phyloP scores from a whole-genome alignment of 2,329 filamentous ascomycete genomes.

The Fusarium bactridioides region DNA sequence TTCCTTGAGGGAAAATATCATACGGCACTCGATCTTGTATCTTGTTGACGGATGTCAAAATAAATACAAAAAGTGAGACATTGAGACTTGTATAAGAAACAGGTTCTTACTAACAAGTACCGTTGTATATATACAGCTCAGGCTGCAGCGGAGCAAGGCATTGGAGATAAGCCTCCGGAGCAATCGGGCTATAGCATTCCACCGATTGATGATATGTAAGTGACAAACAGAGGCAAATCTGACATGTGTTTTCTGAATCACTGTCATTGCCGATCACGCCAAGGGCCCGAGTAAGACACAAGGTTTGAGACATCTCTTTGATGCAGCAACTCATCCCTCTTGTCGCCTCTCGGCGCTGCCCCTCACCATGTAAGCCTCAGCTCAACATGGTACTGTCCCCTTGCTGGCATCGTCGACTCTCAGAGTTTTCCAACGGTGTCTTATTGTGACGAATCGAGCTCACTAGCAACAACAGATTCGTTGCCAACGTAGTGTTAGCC shows the following conservation, averaged over 20 bases:
- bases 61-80: not conserved
- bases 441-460: not conserved
- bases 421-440: not conserved
- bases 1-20: no score
- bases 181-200: conserved; percentile 8
- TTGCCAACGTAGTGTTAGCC: not conserved
- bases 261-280: not conserved
- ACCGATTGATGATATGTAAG: not conserved
- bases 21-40: not conserved
- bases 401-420: not conserved
- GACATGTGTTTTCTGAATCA: not conserved
- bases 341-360: not conserved
- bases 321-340: not conserved
- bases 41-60: not conserved
- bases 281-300: not conserved
- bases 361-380: not conserved
- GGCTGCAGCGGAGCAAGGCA: not conserved
- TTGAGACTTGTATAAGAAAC: not conserved
- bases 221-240: not conserved
- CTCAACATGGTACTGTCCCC: not conserved
- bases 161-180: not conserved
- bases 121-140: not conserved
- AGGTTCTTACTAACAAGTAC: not conserved
- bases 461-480: not conserved
- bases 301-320: conserved; percentile 7